Percentiles rank a stretch among this genome's conserved stretches.
Conservation (phyloP, 768 basidiomycete species). For the Ramaria rubella region DNA sequence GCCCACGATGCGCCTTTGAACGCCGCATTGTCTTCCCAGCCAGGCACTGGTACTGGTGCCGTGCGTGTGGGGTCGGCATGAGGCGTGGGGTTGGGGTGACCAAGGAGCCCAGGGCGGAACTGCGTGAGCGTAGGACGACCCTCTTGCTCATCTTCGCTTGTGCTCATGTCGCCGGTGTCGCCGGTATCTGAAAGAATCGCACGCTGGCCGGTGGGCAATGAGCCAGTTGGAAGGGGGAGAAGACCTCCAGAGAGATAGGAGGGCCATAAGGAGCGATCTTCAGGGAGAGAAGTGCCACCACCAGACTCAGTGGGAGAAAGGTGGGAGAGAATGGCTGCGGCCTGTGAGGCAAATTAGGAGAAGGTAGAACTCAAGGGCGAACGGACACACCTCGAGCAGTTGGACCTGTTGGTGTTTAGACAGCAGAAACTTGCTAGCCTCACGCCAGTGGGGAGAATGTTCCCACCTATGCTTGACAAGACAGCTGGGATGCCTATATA, state of each 20-base stretch:
- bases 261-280: slow-evolving; percentile 92
- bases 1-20: neutral
- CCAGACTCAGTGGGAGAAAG: slow-evolving; percentile 56
- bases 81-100: slow-evolving; percentile 5
- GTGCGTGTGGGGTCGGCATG: neutral
- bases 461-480: slow-evolving; percentile 98
- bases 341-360: slow-evolving; percentile 35
- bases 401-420: slow-evolving; percentile 98
- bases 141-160: neutral
- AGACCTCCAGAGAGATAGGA: slow-evolving; percentile 53
- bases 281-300: slow-evolving; percentile 73
- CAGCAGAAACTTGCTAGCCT: slow-evolving; percentile 82
- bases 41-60: neutral
- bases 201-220: neutral
- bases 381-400: slow-evolving; percentile 75
- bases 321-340: slow-evolving; percentile 91
- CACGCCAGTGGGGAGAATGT: slow-evolving; percentile 93
- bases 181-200: neutral
- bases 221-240: slow-evolving; percentile 7
- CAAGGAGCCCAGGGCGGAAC: slow-evolving; percentile 6
- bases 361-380: neutral
- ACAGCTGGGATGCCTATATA: slow-evolving; percentile 89
- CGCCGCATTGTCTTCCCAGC: neutral
- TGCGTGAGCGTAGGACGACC: neutral
- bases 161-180: neutral